Conservation (phyloP, 73 alveolate species). For the Paramecium caudatum region DNA sequence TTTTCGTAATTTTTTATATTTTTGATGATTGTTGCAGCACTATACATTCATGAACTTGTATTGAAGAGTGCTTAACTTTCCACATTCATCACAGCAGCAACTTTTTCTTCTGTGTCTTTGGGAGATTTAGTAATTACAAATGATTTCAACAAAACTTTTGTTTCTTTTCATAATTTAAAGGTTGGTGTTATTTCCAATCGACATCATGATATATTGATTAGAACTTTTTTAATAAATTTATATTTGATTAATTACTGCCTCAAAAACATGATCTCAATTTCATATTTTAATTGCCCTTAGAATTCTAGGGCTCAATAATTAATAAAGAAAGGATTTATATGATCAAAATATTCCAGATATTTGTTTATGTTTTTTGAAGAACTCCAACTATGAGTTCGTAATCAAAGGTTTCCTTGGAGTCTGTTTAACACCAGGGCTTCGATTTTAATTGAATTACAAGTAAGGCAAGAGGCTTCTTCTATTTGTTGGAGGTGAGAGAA, state of each 20-base stretch:
- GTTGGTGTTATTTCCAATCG: background rate
- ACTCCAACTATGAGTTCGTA: background rate
- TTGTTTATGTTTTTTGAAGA: background rate
- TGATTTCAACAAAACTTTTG: slow-evolving; percentile 15
- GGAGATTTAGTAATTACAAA: background rate
- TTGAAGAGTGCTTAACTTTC: slow-evolving; percentile 13
- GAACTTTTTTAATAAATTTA: background rate
- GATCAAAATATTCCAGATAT: background rate
- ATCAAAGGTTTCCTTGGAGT: background rate
- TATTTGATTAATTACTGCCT: background rate
- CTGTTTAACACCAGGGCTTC: background rate
- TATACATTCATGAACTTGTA: slow-evolving; percentile 16
- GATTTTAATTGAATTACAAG: background rate
- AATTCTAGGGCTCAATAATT: background rate
- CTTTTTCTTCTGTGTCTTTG: slow-evolving; percentile 43
- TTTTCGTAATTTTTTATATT: background rate
- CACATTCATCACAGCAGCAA: slow-evolving; percentile 36
- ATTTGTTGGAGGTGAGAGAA: background rate
- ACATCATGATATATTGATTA: slow-evolving; percentile 28
- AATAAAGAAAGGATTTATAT: background rate
- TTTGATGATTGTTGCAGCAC: background rate
- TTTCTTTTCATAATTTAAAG: background rate
- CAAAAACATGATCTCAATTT: background rate
- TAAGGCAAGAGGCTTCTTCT: background rate
- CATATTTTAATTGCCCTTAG: background rate